Evolutionary conservation across 2,329 filamentous ascomycete species (phyloP), one percentile per base, ranked within the genome.

Genomic region (Aspergillus niger): DNA sequence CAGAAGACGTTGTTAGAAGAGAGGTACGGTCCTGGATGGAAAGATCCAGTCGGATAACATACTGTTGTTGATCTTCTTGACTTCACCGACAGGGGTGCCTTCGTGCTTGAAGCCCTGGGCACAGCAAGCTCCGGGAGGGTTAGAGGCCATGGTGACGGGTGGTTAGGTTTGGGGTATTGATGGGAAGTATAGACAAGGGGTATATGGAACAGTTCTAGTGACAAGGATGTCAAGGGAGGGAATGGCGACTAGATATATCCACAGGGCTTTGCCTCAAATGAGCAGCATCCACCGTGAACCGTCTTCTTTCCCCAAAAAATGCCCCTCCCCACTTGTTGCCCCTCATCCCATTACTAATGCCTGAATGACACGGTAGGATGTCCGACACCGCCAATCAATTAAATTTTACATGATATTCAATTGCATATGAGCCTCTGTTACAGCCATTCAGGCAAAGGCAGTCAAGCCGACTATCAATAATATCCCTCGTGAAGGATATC

Each of bases 21-120:
- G 44, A 15, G 15, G 10, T 15, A 44, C 39, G 47, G 22, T 36
- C 13, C 30, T 2, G 5, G 17, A 26, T 2, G 5, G 17, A 26
- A 24, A n/a, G 13, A 36, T 39, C 10, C 5, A 50, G 36, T 59
- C 22, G 13, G 44, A 22, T 41, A 41, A 69, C 76, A 55, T 69
- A 82, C 81, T 74, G 65, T 79, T 76, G 38, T 76, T 76, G 58
- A 85, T 75, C 49, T 74, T 76, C 69, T 81, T 80, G 52, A 79
- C 68, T 65, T 83, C 77, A 51, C 83, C 83, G 17, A 70, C 68
- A 13, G 82, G 74, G 41, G 72, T 77, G 59, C 83, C 83, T 67
- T 83, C 77, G 65, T 85, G 83, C 72, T 80, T 82, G 70, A 84
- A 76, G 65, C 81, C 81, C 58, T 75, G 64, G 63, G 77, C 71